Conservation (phyloP, 768 basidiomycete genomes). For the Gymnopilus dilepis region DNA sequence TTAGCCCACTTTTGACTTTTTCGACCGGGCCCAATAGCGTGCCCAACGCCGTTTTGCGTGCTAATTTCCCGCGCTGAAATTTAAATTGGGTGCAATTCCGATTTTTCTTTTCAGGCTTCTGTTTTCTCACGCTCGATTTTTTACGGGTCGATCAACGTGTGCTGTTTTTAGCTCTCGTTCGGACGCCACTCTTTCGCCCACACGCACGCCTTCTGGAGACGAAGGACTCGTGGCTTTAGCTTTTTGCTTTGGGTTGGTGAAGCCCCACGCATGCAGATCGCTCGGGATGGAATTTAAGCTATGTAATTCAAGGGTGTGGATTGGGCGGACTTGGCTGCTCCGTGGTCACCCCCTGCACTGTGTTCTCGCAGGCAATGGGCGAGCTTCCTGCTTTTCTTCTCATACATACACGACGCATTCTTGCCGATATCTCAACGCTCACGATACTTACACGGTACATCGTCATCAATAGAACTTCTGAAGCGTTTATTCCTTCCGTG, state of each 20-base stretch:
- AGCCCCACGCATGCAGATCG: background rate
- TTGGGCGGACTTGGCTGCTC: background rate
- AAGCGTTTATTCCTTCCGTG: background rate
- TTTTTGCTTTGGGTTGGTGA: background rate
- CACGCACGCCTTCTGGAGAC: no score
- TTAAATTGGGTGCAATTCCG: background rate
- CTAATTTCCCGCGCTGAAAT: background rate
- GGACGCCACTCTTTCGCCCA: background rate
- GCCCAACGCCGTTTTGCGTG: background rate
- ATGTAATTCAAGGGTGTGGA: background rate
- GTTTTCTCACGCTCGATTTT: background rate
- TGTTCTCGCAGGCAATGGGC: no score
- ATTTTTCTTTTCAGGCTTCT: background rate
- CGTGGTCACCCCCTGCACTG: no score
- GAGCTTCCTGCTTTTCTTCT: background rate
- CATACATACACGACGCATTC: background rate
- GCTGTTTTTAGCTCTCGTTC: conserved; percentile 1
- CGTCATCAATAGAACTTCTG: background rate
- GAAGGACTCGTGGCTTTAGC: background rate
- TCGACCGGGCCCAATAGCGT: no score
- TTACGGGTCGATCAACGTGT: background rate
- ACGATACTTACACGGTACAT: background rate
- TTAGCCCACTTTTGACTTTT: conserved; percentile 1
- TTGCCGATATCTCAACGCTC: background rate
- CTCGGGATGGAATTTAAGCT: background rate